Evolutionary conservation across 306 rosid species (phyloP), one percentile per base, ranked within the genome.

Genomic region (apple (Malus domestica)): DNA sequence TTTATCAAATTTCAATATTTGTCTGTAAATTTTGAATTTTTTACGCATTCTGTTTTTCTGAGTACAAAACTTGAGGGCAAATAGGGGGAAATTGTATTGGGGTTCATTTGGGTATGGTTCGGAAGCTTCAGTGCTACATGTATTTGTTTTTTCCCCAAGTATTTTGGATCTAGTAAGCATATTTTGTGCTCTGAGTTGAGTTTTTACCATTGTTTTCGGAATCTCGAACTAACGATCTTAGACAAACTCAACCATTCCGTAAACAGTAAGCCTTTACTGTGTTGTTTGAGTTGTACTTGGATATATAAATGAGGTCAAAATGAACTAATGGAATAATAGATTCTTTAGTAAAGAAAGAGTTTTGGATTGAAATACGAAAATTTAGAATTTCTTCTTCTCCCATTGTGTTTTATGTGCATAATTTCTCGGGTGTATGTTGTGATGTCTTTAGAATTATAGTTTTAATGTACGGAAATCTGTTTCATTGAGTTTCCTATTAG

Each of bases 361-460:
- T 14, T 74, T 91, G 60, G 72, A 84, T 89, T 23, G 98, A 93
- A 92, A 88, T 93, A 82, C 92, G 96, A n/a, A 82, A 93, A 82
- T 88, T 89, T 2, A 96, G 86, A 65, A 19, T 65, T 65, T 4
- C 5, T 30, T 29, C 30, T 32, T 64, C 14, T 61, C 12, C 44
- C 68, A 49, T 64, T 64, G 44, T 64, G 68, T 32, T 64, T 18
- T 32, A 9, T 64, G 16, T 64, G 42, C 44, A 22, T 30, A 8
- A n/a, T 32, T 2, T 22, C 15, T 10, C 14, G 68, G 68, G 32
- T 64, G 23, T 8, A 30, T 32, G 4, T 20, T 19, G 27, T 10
- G 27, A 35, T 33, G 9, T 30, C 27, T 66, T 19, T 66, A 45
- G 19, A 45, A 14, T 25, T 68, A 45, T 69, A 68, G 13, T 46